Base-by-base conservation (phyloP, 1,139 yeast species). In the Yamadazyma buinensis region DNA sequence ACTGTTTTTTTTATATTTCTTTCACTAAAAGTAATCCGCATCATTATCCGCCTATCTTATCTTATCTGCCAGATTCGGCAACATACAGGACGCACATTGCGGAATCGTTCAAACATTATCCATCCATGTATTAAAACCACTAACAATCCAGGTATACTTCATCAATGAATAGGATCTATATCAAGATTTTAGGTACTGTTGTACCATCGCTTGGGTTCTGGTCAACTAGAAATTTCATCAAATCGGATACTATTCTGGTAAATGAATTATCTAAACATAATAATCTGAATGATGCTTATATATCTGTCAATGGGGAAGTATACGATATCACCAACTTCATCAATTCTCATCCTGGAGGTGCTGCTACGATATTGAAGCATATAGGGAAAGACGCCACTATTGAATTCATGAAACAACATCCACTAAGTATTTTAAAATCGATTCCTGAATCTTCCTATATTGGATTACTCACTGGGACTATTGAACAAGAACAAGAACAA, bases 311-410 rank as follows among this genome's bases (percentile, higher is more conserved):
- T 35, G 53, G 53, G 2, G 34, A 54, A 15, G 63, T 58, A 0
- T 58, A 55, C 39, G 64, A 58, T 36, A 42, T 58, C 36, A 54
- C 60, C 9, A 49, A 52, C 3, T 58, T 57, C 32, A 15, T 54
- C 3, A 27, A 40, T 9, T 31, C 33, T 9, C 63, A 58, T 34
- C 63, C 63, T 1, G 62, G 63, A 15, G 62, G 64, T 3, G 43
- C 54, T 7, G 34, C 39, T 6, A 49, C 55, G 25, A 45, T 58
- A 19, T 26, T 46, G 31, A 46, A 51, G 28, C 55, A 49, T 34
- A 62, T 57, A 20, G 63, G 64, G 11, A 49, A 51, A 33, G 54
- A 58, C 36, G 64, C 62, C 11, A 41, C 48, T 20, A 32, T 30
- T 17, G 22, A 37, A 20, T 45, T 45, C 30, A 38, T 42, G 20